Evolutionary conservation across 768 basidiomycete species (phyloP).

Genomic region (Boletus sp.): DNA sequence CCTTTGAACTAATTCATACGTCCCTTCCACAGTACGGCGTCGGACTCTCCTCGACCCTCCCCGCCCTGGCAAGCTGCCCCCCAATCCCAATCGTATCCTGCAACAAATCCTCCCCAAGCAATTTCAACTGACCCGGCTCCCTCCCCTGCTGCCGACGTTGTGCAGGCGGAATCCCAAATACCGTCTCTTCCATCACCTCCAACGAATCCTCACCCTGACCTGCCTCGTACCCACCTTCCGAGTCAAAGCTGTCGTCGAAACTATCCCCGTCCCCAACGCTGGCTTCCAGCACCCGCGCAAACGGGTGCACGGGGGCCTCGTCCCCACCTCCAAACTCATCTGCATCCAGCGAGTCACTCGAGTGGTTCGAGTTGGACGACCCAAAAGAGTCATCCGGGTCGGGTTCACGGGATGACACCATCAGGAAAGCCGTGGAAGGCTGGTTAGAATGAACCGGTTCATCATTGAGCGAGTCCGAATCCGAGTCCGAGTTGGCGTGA

Average conservation of each 20-base stretch:
- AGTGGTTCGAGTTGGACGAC: conserved; percentile 57
- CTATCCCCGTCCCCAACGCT: conserved; percentile 37
- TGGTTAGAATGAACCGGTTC: conserved; percentile 55
- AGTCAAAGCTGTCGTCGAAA: conserved; percentile 53
- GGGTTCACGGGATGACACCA: conserved; percentile 44
- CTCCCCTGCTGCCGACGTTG: conserved; percentile 35
- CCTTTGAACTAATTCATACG: neutral
- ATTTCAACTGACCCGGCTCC: conserved; percentile 38
- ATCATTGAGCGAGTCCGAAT: conserved; percentile 58
- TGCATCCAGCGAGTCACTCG: conserved; percentile 52
- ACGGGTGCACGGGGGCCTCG: conserved; percentile 54
- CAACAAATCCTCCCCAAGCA: conserved; percentile 62
- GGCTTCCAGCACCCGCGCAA: conserved; percentile 40
- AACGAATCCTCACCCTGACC: conserved; percentile 13
- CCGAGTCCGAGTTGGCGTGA: conserved; percentile 23
- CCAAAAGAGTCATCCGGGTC: conserved; percentile 35
- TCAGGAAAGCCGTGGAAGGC: conserved; percentile 69
- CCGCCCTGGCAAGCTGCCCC: conserved; percentile 44
- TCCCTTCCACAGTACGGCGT: conserved; percentile 43
- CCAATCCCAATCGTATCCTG: conserved; percentile 64
- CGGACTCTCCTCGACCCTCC: conserved; percentile 61
- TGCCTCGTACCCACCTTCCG: conserved; percentile 36
- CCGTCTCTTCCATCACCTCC: conserved; percentile 53
- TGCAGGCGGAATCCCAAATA: conserved; percentile 66
- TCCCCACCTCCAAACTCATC: conserved; percentile 38